Conservation (phyloP, 441 rosid genomes). For the Dalechampia spathulata region DNA sequence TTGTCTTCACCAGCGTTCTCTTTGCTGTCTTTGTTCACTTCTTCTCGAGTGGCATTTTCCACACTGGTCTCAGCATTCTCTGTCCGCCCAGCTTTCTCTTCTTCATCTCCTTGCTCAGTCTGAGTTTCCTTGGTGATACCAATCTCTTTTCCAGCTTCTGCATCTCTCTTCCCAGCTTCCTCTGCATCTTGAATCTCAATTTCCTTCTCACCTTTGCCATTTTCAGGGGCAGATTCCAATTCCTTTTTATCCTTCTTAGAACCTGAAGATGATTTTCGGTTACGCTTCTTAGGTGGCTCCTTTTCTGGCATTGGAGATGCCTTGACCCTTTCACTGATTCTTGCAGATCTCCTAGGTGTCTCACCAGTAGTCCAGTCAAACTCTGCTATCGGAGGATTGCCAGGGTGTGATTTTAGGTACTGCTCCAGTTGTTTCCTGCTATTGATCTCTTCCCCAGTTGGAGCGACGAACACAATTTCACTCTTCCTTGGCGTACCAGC, state of each 20-base stretch:
- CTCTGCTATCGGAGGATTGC: slow-evolving; percentile 55
- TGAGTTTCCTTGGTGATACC: slow-evolving; percentile 11
- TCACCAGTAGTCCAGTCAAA: slow-evolving; percentile 95
- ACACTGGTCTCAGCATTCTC: slow-evolving; percentile 23
- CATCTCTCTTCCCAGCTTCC: slow-evolving; percentile 18
- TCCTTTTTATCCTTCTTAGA: slow-evolving; percentile 62
- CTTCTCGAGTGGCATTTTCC: slow-evolving; percentile 23
- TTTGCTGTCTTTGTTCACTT: slow-evolving; percentile 11
- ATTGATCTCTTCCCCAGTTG: slow-evolving; percentile 77
- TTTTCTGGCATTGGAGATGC: slow-evolving; percentile 64
- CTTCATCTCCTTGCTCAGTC: slow-evolving; percentile 16
- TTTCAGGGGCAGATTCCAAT: slow-evolving; percentile 28
- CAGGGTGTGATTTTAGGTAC: slow-evolving; percentile 78
- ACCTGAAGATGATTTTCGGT: slow-evolving; percentile 47
- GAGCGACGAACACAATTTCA: slow-evolving; percentile 75
- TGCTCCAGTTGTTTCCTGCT: slow-evolving; percentile 72
- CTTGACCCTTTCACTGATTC: slow-evolving; percentile 74
- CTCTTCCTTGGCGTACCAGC: slow-evolving; percentile 60
- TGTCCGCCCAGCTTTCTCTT: slow-evolving; percentile 19
- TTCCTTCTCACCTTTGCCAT: slow-evolving; percentile 35
- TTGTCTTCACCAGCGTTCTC: slow-evolving; percentile 21
- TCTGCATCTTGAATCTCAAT: slow-evolving; percentile 30
- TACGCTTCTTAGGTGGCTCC: slow-evolving; percentile 68
- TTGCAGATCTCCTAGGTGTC: slow-evolving; percentile 86
- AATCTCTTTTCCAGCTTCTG: slow-evolving; percentile 19